Evolutionary conservation across 2,329 filamentous ascomycete species (phyloP).

Genomic region (Sarocladiaceae sp.): DNA sequence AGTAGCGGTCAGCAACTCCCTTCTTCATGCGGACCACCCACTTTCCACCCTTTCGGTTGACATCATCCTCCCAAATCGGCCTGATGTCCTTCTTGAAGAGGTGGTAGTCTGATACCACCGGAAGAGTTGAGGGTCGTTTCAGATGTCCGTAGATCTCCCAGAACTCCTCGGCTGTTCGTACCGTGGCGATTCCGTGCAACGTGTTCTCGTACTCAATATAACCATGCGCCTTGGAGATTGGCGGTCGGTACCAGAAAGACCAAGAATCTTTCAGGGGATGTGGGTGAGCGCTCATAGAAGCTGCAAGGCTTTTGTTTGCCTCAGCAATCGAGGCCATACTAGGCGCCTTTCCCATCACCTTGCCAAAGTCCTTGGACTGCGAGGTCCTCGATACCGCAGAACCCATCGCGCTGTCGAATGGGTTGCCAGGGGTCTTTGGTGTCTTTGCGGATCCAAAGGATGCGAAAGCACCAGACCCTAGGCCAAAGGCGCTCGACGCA

Average conservation of each 20-base stretch:
- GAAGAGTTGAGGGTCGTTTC: conserved; percentile 79
- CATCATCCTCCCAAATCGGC: conserved; percentile 97
- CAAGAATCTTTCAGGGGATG: conserved; percentile 73
- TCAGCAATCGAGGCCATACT: conserved; percentile 43
- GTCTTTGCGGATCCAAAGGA: conserved; percentile 79
- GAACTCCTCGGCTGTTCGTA: conserved; percentile 82
- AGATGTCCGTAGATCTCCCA: conserved; percentile 85
- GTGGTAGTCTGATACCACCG: conserved; percentile 94
- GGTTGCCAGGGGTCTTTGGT: conserved; percentile 75
- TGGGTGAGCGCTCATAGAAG: conserved; percentile 16
- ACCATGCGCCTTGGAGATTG: conserved; percentile 88
- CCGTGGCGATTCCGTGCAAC: conserved; percentile 75
- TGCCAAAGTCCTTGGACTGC: conserved; percentile 24
- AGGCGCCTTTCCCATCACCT: conserved; percentile 21
- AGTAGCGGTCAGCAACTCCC: conserved; percentile 91
- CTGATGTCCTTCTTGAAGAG: conserved; percentile 95
- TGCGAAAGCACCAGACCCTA: conserved; percentile 92
- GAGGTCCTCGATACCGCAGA: conserved; percentile 26
- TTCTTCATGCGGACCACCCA: conserved; percentile 98
- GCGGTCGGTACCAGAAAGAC: conserved; percentile 96
- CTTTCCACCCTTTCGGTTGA: conserved; percentile 93
- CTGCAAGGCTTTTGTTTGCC: conserved; percentile 32
- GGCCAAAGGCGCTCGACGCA: conserved; percentile 82
- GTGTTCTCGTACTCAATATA: conserved; percentile 94
- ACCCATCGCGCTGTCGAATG: conserved; percentile 68